phyloP scores from a whole-genome alignment of 139 green algal genomes.

The Tetraselmis striata region DNA sequence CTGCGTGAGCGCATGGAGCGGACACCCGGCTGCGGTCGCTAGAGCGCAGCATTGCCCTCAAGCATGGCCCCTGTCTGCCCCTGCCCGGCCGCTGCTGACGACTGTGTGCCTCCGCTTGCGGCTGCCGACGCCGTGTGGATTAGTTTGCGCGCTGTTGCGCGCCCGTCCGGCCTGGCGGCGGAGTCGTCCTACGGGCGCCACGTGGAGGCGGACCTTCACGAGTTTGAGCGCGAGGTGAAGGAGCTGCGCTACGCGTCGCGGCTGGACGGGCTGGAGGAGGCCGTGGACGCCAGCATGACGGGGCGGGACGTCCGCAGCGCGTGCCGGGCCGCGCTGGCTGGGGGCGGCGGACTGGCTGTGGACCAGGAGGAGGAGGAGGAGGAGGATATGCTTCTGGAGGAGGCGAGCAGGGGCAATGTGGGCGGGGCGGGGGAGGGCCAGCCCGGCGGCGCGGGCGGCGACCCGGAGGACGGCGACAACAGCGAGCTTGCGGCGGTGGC shows the following conservation, averaged over 20 bases:
- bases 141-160: too few species aligned
- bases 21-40: too few species aligned
- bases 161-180: too few species aligned
- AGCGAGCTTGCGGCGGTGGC: neutral
- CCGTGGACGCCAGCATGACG: neutral
- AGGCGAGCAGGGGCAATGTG: neutral
- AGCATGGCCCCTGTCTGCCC: too few species aligned
- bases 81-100: too few species aligned
- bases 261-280: neutral
- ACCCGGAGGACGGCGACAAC: neutral
- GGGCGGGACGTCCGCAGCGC: neutral
- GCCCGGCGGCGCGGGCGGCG: too few species aligned
- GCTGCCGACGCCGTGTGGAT: too few species aligned
- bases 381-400: neutral
- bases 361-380: neutral
- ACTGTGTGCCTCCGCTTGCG: too few species aligned
- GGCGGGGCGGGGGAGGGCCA: too few species aligned
- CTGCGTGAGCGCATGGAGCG: too few species aligned
- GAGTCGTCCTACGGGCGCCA: neutral
- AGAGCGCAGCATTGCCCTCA: too few species aligned
- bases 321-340: neutral
- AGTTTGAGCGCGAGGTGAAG: neutral
- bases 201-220: neutral
- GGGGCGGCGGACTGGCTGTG: neutral
- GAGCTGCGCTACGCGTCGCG: neutral